Conservation (phyloP, 495 filamentous ascomycete species). For the Trichoderma erinaceum region DNA sequence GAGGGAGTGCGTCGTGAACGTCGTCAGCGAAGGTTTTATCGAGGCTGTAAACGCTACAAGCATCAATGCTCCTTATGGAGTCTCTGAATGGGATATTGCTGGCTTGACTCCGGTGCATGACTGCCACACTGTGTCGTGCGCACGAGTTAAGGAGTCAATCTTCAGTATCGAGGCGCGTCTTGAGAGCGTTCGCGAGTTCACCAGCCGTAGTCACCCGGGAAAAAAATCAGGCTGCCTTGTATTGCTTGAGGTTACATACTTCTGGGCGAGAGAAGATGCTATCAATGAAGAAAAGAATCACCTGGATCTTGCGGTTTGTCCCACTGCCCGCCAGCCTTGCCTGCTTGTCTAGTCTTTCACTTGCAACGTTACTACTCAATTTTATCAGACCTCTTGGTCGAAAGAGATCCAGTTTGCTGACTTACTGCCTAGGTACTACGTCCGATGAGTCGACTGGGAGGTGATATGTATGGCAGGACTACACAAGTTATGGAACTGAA, state of each 20-base stretch:
- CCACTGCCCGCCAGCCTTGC: background rate
- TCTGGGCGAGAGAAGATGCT: constrained; percentile 88
- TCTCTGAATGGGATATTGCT: constrained; percentile 73
- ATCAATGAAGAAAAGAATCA: constrained; percentile 67
- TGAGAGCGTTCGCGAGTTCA: constrained; percentile 66
- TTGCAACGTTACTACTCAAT: no score
- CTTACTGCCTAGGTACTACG: constrained; percentile 43
- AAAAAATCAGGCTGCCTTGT: constrained; percentile 67
- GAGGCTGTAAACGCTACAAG: constrained; percentile 83
- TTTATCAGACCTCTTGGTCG: no score
- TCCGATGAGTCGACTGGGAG: constrained; percentile 75
- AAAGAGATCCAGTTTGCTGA: no score
- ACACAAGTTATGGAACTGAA: constrained; percentile 71
- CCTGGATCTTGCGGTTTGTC: constrained; percentile 50
- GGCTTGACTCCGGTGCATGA: constrained; percentile 66
- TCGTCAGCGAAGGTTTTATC: constrained; percentile 75
- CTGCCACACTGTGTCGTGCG: constrained; percentile 57
- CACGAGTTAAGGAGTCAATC: constrained; percentile 73
- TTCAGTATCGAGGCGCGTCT: constrained; percentile 77
- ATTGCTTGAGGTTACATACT: constrained; percentile 76
- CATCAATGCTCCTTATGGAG: constrained; percentile 72
- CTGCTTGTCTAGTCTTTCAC: no score
- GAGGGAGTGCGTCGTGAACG: constrained; percentile 77
- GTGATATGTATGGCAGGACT: constrained; percentile 71
- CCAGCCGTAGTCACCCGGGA: constrained; percentile 59